These are phyloP conservation scores for Fusarium anguioides DNA, from an alignment of 2,329 filamentous ascomycete genomes.

Conservation along the genomic window DNA sequence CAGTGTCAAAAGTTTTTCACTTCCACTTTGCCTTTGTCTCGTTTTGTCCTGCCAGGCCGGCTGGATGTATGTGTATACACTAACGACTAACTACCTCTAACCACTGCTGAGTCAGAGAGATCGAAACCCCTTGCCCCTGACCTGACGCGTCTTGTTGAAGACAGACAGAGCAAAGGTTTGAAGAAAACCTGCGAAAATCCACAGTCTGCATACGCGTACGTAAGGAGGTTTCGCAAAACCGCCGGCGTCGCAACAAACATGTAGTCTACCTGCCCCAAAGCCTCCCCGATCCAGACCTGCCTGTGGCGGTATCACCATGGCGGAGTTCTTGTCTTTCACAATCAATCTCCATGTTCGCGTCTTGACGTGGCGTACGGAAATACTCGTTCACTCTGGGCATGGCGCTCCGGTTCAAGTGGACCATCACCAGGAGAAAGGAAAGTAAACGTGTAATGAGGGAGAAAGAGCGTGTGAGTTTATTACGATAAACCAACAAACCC, in stretches of 20 bases:
- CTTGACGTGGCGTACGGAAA: neutral
- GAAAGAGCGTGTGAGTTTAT: conserved; percentile 14
- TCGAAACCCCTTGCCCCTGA: conserved; percentile 11
- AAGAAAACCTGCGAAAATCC: conserved; percentile 2
- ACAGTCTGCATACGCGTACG: neutral
- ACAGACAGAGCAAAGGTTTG: conserved; percentile 15
- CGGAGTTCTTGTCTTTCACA: conserved; percentile 3
- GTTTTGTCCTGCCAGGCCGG: neutral
- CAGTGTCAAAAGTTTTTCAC: conserved; percentile 3
- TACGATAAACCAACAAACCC: neutral
- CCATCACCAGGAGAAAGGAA: neutral
- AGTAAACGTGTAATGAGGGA: neutral
- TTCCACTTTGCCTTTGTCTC: neutral
- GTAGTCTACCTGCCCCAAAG: neutral
- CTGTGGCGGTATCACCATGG: conserved; percentile 23
- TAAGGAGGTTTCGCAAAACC: conserved; percentile 20
- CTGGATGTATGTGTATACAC: neutral
- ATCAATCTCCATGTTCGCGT: conserved; percentile 1
- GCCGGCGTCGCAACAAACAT: conserved; percentile 18
- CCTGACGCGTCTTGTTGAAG: conserved; percentile 17
- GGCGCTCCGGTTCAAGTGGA: conserved; percentile 17
- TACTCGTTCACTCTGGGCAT: conserved; percentile 5
- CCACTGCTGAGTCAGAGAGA: conserved; percentile 10
- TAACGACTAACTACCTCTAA: too few relatives aligned
- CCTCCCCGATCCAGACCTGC: conserved; percentile 1